Evolutionary conservation across 495 filamentous ascomycete species (phyloP).

Genomic region (Hypoxylon lenormandii): DNA sequence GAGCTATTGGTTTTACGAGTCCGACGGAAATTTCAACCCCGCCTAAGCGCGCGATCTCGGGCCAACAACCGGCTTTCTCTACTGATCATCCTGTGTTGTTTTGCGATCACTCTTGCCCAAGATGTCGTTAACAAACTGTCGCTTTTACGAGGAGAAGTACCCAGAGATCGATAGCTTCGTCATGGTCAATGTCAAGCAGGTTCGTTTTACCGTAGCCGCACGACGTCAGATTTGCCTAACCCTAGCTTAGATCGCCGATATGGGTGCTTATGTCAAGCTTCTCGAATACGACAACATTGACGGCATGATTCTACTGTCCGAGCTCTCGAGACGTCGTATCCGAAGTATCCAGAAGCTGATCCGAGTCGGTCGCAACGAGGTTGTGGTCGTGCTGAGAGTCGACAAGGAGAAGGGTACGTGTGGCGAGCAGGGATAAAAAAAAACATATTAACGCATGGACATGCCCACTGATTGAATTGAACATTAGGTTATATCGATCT

Average conservation of each 20-base stretch:
- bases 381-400: conserved; percentile 95
- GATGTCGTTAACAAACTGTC: conserved; percentile 98
- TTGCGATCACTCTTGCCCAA: conserved; percentile 47
- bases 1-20: conserved; percentile 20
- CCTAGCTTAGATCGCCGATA: conserved; percentile 86
- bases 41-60: conserved; percentile 43
- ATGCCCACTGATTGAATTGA: conserved; percentile 29
- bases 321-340: conserved; percentile 95
- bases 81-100: conserved; percentile 15
- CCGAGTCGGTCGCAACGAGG: conserved; percentile 95
- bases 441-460: conserved; percentile 13
- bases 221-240: conserved; percentile 29
- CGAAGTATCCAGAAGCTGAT: conserved; percentile 99
- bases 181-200: conserved; percentile 98
- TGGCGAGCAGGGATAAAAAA: conserved; percentile 5
- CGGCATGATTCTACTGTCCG: conserved; percentile 98
- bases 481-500: conserved; percentile 91
- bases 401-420: conserved; percentile 94
- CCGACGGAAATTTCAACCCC: conserved; percentile 15
- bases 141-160: conserved; percentile 98
- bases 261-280: conserved; percentile 99
- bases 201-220: conserved; percentile 54
- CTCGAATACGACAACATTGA: conserved; percentile 99
- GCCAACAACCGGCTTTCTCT: conserved; percentile 33
- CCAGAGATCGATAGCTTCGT: conserved; percentile 99